A percentile compares a stretch with the other conserved stretches of the same genome.
These are phyloP conservation scores for Penicillium bialowiezense DNA, from an alignment of 495 filamentous ascomycete species.

Conservation along the genomic window DNA sequence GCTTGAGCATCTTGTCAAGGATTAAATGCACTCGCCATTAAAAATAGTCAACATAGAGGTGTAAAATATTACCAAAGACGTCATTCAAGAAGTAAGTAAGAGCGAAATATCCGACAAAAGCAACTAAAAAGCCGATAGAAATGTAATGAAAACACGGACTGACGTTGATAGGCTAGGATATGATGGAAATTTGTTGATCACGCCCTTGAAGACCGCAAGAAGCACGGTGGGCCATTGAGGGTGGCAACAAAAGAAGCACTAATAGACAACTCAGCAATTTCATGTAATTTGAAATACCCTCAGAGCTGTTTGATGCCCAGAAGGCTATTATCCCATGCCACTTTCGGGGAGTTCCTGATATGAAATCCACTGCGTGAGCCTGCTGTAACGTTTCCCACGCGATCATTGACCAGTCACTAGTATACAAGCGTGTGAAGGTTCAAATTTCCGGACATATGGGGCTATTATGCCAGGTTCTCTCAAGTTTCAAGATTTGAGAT, in stretches of 20 bases:
- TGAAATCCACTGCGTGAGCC: constrained; percentile 43
- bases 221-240: constrained; percentile 34
- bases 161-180: constrained; percentile 24
- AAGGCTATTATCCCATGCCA: constrained; percentile 24
- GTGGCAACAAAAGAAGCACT: constrained; percentile 43
- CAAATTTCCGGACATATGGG: constrained; percentile 25
- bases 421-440: constrained; percentile 20
- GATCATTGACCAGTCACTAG: constrained; percentile 27
- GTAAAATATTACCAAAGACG: constrained; percentile 37
- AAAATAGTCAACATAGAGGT: constrained; percentile 31
- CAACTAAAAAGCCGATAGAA: constrained; percentile 28
- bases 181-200: constrained; percentile 23
- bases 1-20: background rate
- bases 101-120: constrained; percentile 30
- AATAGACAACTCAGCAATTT: constrained; percentile 39
- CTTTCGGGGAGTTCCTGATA: constrained; percentile 38
- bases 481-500: constrained; percentile 35
- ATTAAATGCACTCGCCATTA: constrained; percentile 27
- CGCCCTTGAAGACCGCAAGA: constrained; percentile 30
- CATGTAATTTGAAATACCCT: constrained; percentile 41
- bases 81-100: constrained; percentile 28
- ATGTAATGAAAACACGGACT: constrained; percentile 28
- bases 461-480: constrained; percentile 28
- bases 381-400: constrained; percentile 42
- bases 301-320: constrained; percentile 30